Evolutionary conservation across 2,329 filamentous ascomycete genomes (phyloP), one percentile per base, ranked within the genome.

Genomic region (Diaporthe batatas): DNA sequence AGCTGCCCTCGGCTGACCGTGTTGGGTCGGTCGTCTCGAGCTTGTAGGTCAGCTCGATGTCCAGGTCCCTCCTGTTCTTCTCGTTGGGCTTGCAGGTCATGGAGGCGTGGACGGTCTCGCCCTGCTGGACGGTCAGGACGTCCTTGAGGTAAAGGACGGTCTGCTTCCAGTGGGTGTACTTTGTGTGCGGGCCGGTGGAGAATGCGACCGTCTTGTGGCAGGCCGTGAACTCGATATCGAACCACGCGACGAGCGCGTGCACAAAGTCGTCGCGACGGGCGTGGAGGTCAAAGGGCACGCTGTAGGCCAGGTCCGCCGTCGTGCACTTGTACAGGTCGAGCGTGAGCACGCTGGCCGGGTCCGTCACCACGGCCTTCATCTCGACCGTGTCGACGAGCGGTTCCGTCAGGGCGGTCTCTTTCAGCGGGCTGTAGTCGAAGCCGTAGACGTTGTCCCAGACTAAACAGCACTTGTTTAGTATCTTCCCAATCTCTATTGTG

Each of bases 151-250:
- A 99, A 86, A 99, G 98, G 75, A 99, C 96, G 16, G 96, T 99
- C 88, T 99, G 96, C 87, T 99, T 99, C 96, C 96, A 99, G 89
- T 99, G 96, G 23, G 96, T 99, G 86, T 98, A 98, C 86, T 98
- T 98, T 79, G 96, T 97, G 85, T 98, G 96, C 36, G 96, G 96
- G 29, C 96, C 96, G 23, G 96, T 99, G 70, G 94, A 97, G 89
- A 99, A 99, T 80, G 92, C 91, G 81, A 99, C 95, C 42, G 95
- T 94, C 90, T 98, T 98, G 90, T 99, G 96, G 90, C 96, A 98
- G 73, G 95, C 95, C 68, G 94, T 93, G 86, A 99, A 99, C 81
- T 98, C 96, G 79, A 99, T 98, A 82, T 99, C 96, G 86, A 99
- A 99, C 96, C 96, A 99, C 14, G 96, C 93, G 78, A 99, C 97